A percentile compares a stretch with the other conserved stretches of the same genome.
Evolutionary conservation across 2,329 filamentous ascomycete genomes (phyloP).

Genomic region (Colletotrichum lupini): DNA sequence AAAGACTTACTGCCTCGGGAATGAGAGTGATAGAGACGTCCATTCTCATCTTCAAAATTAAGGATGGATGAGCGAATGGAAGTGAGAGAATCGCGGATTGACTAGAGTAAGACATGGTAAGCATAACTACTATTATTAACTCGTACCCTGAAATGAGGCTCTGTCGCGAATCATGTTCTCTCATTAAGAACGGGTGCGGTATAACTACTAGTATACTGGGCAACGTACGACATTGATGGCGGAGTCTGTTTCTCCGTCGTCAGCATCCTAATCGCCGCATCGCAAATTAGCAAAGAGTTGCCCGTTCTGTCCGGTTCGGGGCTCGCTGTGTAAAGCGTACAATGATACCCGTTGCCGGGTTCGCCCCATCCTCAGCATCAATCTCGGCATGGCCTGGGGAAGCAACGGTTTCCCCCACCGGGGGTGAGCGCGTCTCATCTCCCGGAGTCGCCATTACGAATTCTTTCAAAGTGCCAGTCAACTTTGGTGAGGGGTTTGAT

Average conservation of each 20-base stretch:
- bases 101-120: not conserved
- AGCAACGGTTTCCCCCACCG: not conserved
- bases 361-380: not conserved
- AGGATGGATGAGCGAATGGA: slow-evolving; percentile 24
- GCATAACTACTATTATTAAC: not conserved
- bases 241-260: slow-evolving; percentile 19
- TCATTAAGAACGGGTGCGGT: no score
- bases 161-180: not conserved
- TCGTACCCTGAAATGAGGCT: not conserved
- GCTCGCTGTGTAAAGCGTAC: not conserved
- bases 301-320: no score
- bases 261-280: slow-evolving; percentile 4
- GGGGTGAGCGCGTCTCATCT: not conserved
- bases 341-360: slow-evolving; percentile 29
- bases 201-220: no score
- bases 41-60: slow-evolving; percentile 24
- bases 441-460: not conserved
- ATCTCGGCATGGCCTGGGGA: not conserved
- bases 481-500: not conserved
- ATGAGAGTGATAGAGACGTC: slow-evolving; percentile 25
- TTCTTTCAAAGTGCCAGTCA: not conserved
- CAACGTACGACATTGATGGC: slow-evolving; percentile 23
- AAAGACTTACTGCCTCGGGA: slow-evolving; percentile 13
- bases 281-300: not conserved
- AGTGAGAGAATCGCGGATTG: slow-evolving; percentile 23